Conservation (phyloP, 345 rosid genomes). For the Aegle marmelos region DNA sequence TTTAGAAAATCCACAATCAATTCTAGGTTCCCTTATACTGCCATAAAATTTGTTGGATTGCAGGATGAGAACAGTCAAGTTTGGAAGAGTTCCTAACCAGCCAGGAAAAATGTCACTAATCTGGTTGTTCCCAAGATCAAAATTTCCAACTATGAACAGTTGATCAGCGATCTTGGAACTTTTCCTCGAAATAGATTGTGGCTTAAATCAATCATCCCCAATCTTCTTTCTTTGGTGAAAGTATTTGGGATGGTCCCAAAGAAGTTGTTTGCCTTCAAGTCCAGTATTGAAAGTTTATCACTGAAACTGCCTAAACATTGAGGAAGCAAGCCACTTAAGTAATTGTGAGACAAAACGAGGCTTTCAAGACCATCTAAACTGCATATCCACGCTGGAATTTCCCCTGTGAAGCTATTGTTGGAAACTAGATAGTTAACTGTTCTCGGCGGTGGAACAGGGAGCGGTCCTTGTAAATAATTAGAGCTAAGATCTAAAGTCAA, state of each 20-base stretch:
- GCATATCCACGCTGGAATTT: constrained; percentile 1
- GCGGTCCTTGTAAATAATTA: too few relatives aligned
- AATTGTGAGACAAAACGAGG: constrained; percentile 16
- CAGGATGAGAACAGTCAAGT: neutral
- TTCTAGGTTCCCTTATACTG: too few relatives aligned
- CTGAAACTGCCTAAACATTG: constrained; percentile 5
- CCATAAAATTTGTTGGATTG: neutral
- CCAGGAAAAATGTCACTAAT: neutral
- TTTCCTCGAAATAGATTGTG: neutral
- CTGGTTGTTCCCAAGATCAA: neutral
- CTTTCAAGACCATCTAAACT: neutral
- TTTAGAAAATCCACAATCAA: too few relatives aligned
- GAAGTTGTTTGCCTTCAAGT: neutral
- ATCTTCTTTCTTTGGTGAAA: neutral
- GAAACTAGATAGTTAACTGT: neutral
- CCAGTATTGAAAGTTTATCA: neutral
- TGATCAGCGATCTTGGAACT: neutral
- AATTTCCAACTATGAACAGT: neutral
- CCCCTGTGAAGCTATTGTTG: constrained; percentile 6
- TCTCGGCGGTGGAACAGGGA: neutral
- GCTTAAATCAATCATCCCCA: neutral
- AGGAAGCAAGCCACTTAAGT: constrained; percentile 13
- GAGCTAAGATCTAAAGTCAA: too few relatives aligned
- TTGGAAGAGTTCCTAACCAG: neutral
- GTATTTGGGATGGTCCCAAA: neutral